Evolutionary conservation across 2,329 filamentous ascomycete genomes (phyloP), one percentile per base, ranked within the genome.

Genomic region (Magnaporthiopsis rhizophila): DNA sequence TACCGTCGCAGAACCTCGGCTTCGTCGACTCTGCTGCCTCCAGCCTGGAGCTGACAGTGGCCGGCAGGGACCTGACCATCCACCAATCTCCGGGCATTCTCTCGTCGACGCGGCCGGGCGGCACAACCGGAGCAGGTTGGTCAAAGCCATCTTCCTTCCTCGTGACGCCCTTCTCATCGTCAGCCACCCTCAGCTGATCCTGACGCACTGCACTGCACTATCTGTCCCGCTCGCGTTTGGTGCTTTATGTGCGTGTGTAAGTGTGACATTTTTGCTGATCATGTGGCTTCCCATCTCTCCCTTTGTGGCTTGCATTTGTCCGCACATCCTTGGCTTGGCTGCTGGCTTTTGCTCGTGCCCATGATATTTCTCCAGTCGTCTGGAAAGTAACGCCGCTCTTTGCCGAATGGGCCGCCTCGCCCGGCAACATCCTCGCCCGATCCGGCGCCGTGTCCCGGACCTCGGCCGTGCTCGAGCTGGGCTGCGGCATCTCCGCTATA

Each of bases 351-450:
- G 63, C 66, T 36, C 12, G 34, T 9, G 34, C 58, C 59, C 63
- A 15, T 58, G 57, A 58, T 58, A 24, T 30, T 58, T 58, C 7
- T 58, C 12, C 45, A 89, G 92, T 97, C 24, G 80, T 98, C 11
- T 99, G 95, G 95, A 92, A 90, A 75, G 89, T 97, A 69, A 94
- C 92, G 0, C 92, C 93, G 11, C 80, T 87, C 59, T 87, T 98
- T 72, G 91, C 93, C 28, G 80, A 86, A 68, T 98, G 92, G 92
- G 82, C 98, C 59, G 81, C 86, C 45, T 81, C 82, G 3, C 75
- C 82, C 2, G 72, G 75, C 36, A 92, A 92, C 73, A 74, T 86
- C 0, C 81, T 97, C 61, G 86, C 88, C 76, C 74, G 76, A 53
- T 70, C 76, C 64, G 77, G 76, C 59, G 62, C 68, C 7, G 69